These are phyloP conservation scores for Citrullus colocynthis DNA, from an alignment of 306 rosid genomes.

Conservation along the genomic window DNA sequence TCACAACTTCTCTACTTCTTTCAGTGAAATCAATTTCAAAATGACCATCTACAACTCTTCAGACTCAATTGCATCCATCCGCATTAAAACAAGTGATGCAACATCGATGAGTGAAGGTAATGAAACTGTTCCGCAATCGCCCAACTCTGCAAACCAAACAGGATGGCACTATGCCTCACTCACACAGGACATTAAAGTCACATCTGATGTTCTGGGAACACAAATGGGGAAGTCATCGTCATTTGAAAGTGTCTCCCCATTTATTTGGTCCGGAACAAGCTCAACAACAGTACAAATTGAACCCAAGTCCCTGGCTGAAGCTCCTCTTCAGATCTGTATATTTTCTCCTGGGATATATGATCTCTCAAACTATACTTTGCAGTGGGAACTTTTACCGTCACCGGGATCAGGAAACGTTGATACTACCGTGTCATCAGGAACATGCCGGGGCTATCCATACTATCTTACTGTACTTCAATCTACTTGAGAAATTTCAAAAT, in stretches of 20 bases:
- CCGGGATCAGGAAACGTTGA: slow-evolving; percentile 19
- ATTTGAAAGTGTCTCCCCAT: slow-evolving; percentile 44
- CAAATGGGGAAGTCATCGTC: slow-evolving; percentile 27
- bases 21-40: slow-evolving; percentile 57
- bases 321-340: slow-evolving; percentile 79
- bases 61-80: slow-evolving; percentile 35
- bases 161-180: slow-evolving; percentile 77
- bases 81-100: slow-evolving; percentile 41
- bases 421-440: slow-evolving; percentile 36
- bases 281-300: slow-evolving; percentile 50
- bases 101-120: slow-evolving; percentile 17
- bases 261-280: slow-evolving; percentile 84
- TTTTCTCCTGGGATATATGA: slow-evolving; percentile 80
- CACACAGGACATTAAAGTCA: slow-evolving; percentile 42
- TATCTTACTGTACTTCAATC: slow-evolving; percentile 71
- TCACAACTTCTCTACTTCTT: slow-evolving; percentile 60
- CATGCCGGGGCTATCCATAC: slow-evolving; percentile 72
- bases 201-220: slow-evolving; percentile 34
- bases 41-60: slow-evolving; percentile 73
- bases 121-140: slow-evolving; percentile 9
- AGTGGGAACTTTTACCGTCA: slow-evolving; percentile 47
- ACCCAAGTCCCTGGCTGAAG: slow-evolving; percentile 44
- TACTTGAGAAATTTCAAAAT: slow-evolving; percentile 14
- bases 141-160: slow-evolving; percentile 30
- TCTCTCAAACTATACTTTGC: slow-evolving; percentile 62